Evolutionary conservation across 495 filamentous ascomycete genomes (phyloP).

Genomic region (Podospora didyma): DNA sequence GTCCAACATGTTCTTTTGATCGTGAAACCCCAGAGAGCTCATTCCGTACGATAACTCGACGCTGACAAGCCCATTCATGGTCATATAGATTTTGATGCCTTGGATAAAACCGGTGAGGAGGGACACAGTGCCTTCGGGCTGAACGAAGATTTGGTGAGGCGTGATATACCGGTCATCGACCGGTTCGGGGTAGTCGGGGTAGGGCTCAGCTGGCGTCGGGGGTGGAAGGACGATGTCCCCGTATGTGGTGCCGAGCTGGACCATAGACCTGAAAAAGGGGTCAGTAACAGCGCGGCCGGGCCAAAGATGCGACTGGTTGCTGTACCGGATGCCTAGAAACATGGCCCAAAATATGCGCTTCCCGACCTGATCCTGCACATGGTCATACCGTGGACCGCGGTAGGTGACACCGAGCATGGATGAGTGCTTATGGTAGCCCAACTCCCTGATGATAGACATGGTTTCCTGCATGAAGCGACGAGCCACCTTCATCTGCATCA

Average conservation of each 20-base stretch:
- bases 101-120: constrained; percentile 70
- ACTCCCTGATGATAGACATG: constrained; percentile 63
- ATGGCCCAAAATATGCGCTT: constrained; percentile 76
- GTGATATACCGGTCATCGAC: constrained; percentile 77
- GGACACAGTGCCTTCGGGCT: constrained; percentile 59
- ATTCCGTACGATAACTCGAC: constrained; percentile 73
- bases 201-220: constrained; percentile 65
- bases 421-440: constrained; percentile 55
- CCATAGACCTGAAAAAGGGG: constrained; percentile 45
- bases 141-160: constrained; percentile 54
- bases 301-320: constrained; percentile 6
- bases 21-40: constrained; percentile 64
- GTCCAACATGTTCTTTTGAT: constrained; percentile 61
- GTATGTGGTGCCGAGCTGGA: constrained; percentile 65
- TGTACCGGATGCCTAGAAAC: constrained; percentile 59
- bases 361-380: constrained; percentile 73
- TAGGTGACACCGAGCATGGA: constrained; percentile 26
- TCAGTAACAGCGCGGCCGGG: constrained; percentile 3
- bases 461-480: constrained; percentile 71
- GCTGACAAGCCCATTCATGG: constrained; percentile 63
- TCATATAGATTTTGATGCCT: constrained; percentile 66
- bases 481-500: constrained; percentile 61
- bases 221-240: constrained; percentile 64
- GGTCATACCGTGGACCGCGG: constrained; percentile 47
- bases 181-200: constrained; percentile 75